Percentiles rank a stretch among this genome's conserved stretches.
phyloP scores from a whole-genome alignment of 352 stramenopile genomes.

The Phytophthora ohioensis region DNA sequence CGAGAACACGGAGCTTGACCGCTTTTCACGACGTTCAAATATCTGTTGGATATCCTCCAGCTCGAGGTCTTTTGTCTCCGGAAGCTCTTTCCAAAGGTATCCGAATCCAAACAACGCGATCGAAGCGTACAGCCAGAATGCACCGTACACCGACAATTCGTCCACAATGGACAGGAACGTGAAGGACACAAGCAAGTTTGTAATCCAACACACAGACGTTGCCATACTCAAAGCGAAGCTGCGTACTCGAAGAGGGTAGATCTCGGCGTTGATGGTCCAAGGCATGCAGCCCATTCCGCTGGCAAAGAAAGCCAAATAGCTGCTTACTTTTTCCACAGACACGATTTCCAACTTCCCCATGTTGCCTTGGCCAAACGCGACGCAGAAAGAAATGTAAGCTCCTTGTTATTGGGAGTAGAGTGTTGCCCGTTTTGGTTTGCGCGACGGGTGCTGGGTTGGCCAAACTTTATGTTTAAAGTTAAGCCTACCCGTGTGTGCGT shows the following conservation, averaged over 20 bases:
- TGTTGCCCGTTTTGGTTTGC: not conserved
- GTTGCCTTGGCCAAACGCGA: not conserved
- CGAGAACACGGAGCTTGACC: constrained; percentile 24
- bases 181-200: constrained; percentile 93
- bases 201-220: constrained; percentile 94
- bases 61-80: constrained; percentile 93
- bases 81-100: constrained; percentile 85
- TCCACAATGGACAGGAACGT: constrained; percentile 93
- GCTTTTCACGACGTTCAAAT: constrained; percentile 57
- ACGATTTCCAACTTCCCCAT: not conserved
- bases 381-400: not conserved
- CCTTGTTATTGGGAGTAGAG: not conserved
- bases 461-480: not conserved
- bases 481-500: not conserved
- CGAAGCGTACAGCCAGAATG: constrained; percentile 93
- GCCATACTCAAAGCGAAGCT: constrained; percentile 91
- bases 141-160: constrained; percentile 55
- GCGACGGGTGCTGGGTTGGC: no score
- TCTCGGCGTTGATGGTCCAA: constrained; percentile 97
- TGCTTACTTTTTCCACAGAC: constrained; percentile 5
- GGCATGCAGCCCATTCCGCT: constrained; percentile 91
- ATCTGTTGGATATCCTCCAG: constrained; percentile 94
- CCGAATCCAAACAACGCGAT: constrained; percentile 78
- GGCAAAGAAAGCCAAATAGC: constrained; percentile 82
- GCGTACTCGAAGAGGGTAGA: constrained; percentile 93